Conservation (phyloP, 352 stramenopile genomes). For the Phytopythium oedochilum region DNA sequence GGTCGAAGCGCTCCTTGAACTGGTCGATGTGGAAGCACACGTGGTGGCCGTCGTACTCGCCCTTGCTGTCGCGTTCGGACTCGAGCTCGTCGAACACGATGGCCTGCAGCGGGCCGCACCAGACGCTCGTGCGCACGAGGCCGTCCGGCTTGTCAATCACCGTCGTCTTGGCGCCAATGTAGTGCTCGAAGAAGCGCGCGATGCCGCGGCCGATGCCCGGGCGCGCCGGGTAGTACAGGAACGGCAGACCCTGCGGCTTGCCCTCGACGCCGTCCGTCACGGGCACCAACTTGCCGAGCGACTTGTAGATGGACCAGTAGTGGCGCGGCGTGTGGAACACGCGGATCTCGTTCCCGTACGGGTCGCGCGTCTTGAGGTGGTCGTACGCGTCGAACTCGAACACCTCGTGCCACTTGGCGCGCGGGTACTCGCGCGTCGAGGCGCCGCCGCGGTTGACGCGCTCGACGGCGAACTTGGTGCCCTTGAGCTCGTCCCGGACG, state of each 20-base stretch:
- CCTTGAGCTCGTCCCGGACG: conserved; percentile 43
- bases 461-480: conserved; percentile 44
- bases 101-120: conserved; percentile 47
- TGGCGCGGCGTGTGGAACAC: conserved; percentile 49
- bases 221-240: conserved; percentile 51
- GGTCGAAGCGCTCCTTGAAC: conserved; percentile 62
- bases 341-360: conserved; percentile 54
- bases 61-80: conserved; percentile 42
- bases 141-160: conserved; percentile 36
- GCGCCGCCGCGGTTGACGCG: conserved; percentile 45
- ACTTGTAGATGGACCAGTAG: conserved; percentile 58
- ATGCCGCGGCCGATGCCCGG: conserved; percentile 55
- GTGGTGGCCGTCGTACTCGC: conserved; percentile 72
- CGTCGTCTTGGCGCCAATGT: conserved; percentile 47
- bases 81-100: conserved; percentile 64
- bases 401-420: conserved; percentile 47
- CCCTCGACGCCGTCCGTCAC: conserved; percentile 32
- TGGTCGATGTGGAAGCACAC: conserved; percentile 71
- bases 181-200: conserved; percentile 65
- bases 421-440: conserved; percentile 44
- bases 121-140: conserved; percentile 38
- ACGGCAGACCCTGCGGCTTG: conserved; percentile 49
- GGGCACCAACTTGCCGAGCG: conserved; percentile 44
- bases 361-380: conserved; percentile 57
- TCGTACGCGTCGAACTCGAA: conserved; percentile 46